Conservation (phyloP, 192 early-diverging fungal genomes). For the Podila clonocystis region DNA sequence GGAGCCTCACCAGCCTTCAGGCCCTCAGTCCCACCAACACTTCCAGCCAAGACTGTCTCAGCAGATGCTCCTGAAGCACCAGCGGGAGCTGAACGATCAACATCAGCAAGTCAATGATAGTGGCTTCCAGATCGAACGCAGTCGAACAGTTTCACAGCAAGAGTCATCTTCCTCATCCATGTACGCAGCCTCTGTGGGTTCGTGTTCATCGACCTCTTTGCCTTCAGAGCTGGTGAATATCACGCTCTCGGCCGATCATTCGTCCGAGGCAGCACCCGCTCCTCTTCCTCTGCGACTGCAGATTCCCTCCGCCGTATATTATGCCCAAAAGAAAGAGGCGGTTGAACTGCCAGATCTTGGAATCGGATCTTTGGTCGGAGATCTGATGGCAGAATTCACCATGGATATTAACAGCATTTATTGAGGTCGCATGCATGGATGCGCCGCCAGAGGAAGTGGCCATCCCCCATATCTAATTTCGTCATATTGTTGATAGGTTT, state of each 20-base stretch:
- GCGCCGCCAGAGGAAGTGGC: too few relatives aligned
- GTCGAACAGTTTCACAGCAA: too few relatives aligned
- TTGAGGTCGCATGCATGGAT: too few relatives aligned
- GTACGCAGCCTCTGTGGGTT: not conserved
- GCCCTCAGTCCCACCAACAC: not conserved
- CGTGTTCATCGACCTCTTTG: not conserved
- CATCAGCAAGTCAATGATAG: too few relatives aligned
- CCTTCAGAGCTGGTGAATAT: not conserved
- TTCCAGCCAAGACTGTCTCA: too few relatives aligned
- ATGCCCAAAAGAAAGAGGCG: not conserved
- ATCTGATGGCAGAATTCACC: not conserved
- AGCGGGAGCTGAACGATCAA: too few relatives aligned
- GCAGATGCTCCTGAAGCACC: too few relatives aligned
- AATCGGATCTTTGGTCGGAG: not conserved
- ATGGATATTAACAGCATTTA: not conserved
- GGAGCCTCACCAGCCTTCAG: constrained; percentile 26
- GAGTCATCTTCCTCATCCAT: too few relatives aligned
- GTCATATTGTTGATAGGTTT: too few relatives aligned
- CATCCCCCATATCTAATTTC: too few relatives aligned
- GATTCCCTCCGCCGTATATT: not conserved
- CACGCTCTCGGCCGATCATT: not conserved
- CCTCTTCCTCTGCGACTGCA: not conserved
- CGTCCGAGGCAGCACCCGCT: too few relatives aligned
- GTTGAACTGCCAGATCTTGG: not conserved
- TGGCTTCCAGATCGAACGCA: too few relatives aligned